Conservation (phyloP, 805 yeast species). For the Wickerhamomyces rabaulensis region DNA sequence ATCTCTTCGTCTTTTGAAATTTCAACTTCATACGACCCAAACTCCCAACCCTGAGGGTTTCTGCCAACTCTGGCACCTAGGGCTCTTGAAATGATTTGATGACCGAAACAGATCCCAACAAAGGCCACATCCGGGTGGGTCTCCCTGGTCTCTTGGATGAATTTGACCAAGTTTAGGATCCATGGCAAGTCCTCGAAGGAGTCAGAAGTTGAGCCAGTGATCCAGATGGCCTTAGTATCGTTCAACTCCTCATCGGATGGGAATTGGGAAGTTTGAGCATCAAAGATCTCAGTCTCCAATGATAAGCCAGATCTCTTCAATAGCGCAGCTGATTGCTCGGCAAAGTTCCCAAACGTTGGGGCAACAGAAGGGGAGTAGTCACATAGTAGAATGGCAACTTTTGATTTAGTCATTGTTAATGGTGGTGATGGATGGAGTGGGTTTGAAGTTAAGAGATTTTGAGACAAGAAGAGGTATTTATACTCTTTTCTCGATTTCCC, state of each 20-base stretch:
- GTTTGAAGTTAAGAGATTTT: too few species aligned
- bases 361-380: slow-evolving; percentile 21
- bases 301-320: slow-evolving; percentile 23
- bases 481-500: too few species aligned
- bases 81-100: slow-evolving; percentile 68
- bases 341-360: slow-evolving; percentile 45
- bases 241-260: slow-evolving; percentile 25
- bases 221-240: slow-evolving; percentile 35
- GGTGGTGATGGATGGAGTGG: too few species aligned
- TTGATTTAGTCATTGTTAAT: slow-evolving; percentile 8
- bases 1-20: slow-evolving; percentile 38
- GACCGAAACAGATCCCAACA: slow-evolving; percentile 83
- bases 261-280: slow-evolving; percentile 26
- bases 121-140: slow-evolving; percentile 30
- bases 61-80: slow-evolving; percentile 55
- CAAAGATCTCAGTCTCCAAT: slow-evolving; percentile 30
- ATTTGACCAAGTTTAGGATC: slow-evolving; percentile 36
- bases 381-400: slow-evolving; percentile 20
- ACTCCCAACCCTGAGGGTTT: slow-evolving; percentile 68
- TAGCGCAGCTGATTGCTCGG: slow-evolving; percentile 37
- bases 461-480: too few species aligned
- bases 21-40: slow-evolving; percentile 49
- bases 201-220: slow-evolving; percentile 51
- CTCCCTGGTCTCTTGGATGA: slow-evolving; percentile 18
- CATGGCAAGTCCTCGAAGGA: slow-evolving; percentile 37